These are phyloP conservation scores for Quercus variabilis DNA, from an alignment of 306 rosid genomes.

Conservation along the genomic window DNA sequence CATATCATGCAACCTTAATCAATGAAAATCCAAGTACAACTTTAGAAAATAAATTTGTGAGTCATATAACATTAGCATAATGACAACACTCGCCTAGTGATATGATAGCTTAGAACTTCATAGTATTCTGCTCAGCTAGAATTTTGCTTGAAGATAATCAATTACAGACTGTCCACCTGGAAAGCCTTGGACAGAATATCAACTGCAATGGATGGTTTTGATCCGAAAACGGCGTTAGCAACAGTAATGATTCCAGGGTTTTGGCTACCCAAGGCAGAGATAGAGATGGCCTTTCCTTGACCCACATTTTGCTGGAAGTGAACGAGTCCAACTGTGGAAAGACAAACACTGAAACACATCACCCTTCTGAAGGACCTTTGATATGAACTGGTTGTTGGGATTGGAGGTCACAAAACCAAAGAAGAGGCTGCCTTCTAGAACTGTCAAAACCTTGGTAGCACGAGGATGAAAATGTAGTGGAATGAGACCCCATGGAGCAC, in stretches of 20 bases:
- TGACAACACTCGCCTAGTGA: no score
- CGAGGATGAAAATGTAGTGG: slow-evolving; percentile 24
- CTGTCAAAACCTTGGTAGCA: slow-evolving; percentile 18
- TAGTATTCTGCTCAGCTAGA: background rate
- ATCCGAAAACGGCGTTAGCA: slow-evolving; percentile 15
- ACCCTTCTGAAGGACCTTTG: slow-evolving; percentile 26
- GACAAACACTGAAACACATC: slow-evolving; percentile 25
- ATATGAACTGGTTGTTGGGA: slow-evolving; percentile 16
- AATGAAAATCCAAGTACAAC: no score
- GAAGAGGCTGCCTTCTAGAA: slow-evolving; percentile 6
- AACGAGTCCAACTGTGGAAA: slow-evolving; percentile 19
- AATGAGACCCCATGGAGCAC: slow-evolving; percentile 10
- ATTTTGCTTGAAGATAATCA: slow-evolving; percentile 3
- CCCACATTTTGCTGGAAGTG: slow-evolving; percentile 25
- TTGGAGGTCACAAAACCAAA: slow-evolving; percentile 24
- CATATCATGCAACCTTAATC: no score
- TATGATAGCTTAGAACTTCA: no score
- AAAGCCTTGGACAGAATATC: slow-evolving; percentile 19
- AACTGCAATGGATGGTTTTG: slow-evolving; percentile 6
- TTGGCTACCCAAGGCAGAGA: slow-evolving; percentile 23
- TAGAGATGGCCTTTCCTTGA: slow-evolving; percentile 6
- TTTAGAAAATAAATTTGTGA: no score
- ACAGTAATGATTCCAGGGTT: slow-evolving; percentile 21
- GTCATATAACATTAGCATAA: no score
- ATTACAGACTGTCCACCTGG: slow-evolving; percentile 13